Percentiles rank a stretch among this genome's conserved stretches.
Conservation (phyloP, 1,284 basidiomycete genomes). For the Meira nashicola region DNA sequence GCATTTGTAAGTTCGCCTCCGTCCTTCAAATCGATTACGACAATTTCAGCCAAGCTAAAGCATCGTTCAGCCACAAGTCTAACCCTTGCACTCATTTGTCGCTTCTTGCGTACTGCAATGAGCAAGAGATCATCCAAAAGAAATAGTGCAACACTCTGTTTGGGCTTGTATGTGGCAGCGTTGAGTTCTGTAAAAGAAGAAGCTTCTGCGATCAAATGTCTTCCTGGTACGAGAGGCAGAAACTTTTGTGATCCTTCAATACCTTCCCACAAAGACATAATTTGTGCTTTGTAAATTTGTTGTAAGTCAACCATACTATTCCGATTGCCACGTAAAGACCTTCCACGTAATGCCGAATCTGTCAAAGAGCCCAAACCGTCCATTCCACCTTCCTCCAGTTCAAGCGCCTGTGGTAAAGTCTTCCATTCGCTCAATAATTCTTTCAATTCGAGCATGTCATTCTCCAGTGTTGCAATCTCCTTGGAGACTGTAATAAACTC, state of each 20-base stretch:
- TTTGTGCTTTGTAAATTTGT: constrained; percentile 86
- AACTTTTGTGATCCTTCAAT: constrained; percentile 97
- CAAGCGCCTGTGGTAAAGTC: constrained; percentile 40
- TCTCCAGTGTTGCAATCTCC: constrained; percentile 91
- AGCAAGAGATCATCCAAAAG: constrained; percentile 85
- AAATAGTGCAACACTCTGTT: constrained; percentile 80
- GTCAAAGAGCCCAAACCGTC: constrained; percentile 9
- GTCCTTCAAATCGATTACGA: constrained; percentile 92
- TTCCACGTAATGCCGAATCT: constrained; percentile 4
- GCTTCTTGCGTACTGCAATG: constrained; percentile 64
- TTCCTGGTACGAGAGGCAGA: constrained; percentile 78
- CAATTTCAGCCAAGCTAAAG: constrained; percentile 85
- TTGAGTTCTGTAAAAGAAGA: constrained; percentile 81
- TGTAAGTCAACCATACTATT: constrained; percentile 65
- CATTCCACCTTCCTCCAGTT: constrained; percentile 33
- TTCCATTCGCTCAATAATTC: constrained; percentile 87
- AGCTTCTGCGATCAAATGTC: constrained; percentile 83
- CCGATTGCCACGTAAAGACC: constrained; percentile 15
- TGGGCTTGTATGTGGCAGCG: constrained; percentile 88
- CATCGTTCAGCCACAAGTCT: constrained; percentile 82
- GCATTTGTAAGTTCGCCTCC: constrained; percentile 87
- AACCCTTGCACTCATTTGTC: constrained; percentile 56
- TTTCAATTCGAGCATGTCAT: constrained; percentile 95
- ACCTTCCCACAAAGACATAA: constrained; percentile 80
- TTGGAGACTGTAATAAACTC: constrained; percentile 96